Percentiles rank a stretch among this genome's conserved stretches.
phyloP scores from a whole-genome alignment of 164 flowering plant species.

The Umbilicus rupestris region DNA sequence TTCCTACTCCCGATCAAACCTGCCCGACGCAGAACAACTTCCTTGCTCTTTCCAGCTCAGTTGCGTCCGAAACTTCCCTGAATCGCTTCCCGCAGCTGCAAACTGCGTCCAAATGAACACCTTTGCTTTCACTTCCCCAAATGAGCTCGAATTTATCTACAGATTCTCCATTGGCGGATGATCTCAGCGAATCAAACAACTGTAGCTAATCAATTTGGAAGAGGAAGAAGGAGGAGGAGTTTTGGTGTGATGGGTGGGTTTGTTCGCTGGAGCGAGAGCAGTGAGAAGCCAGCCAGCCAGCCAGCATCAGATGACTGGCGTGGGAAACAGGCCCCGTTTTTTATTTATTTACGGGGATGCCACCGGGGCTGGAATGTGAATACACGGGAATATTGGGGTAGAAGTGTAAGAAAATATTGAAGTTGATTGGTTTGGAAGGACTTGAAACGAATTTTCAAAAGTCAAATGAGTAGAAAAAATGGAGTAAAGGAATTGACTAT shows the following conservation, averaged over 20 bases:
- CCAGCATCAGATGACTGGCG: neutral
- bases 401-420: neutral
- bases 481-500: too few species aligned
- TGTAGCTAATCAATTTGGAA: neutral
- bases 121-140: too few species aligned
- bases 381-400: neutral
- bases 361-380: neutral
- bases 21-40: neutral
- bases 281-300: neutral
- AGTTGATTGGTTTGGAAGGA: slow-evolving; percentile 2
- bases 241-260: neutral
- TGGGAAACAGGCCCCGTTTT: neutral
- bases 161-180: neutral
- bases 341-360: neutral
- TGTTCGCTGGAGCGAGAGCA: slow-evolving; percentile 1
- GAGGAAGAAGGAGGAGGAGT: neutral
- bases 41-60: neutral
- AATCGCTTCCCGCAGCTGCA: neutral
- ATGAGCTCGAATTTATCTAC: neutral
- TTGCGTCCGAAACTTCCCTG: neutral
- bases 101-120: neutral
- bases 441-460: slow-evolving; percentile 1
- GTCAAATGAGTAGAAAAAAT: neutral
- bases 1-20: neutral
- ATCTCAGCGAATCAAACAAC: neutral